Evolutionary conservation across 257 asterid species (phyloP), one percentile per base, ranked within the genome.

Genomic region (Fraxinus anomala): DNA sequence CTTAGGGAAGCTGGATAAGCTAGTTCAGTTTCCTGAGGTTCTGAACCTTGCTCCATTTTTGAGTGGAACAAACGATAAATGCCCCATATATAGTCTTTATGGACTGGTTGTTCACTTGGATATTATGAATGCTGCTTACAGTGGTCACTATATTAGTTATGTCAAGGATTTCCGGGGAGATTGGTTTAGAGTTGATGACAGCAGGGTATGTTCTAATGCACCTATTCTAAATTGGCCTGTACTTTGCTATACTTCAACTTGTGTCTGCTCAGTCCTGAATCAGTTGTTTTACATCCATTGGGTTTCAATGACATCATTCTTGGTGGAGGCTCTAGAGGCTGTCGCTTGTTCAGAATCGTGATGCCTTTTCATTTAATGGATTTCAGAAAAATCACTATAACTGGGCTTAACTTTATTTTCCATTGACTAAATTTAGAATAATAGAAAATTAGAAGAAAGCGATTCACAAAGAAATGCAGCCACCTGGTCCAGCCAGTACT

Each of bases 71-170:
- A 74, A 73, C 3, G 89, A 80, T 81, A 84, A 81, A 74, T 59
- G 76, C 73, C 86, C 86, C 1, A 37, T 68, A 0, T 88, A 86
- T 73, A 66, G 82, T 77, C 89, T 88, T 11, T 88, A 86, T 73
- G 91, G 82, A 10, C 83, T 86, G 77, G 86, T 84, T 49, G 91
- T 88, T 76, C 91, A 88, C 85, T 82, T 80, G 87, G 82, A 76
- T 80, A 65, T 26, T 79, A 82, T 59, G 81, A 86, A 82, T 77
- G 86, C 84, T 67, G 76, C 91, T 56, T 78, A 84, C 82, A 80
- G 82, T 73, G 91, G 91, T 68, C 91, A 88, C 82, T 88, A 88
- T 77, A 77, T 88, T 36, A 82, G 91, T 54, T 88, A 86, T 76
- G 86, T 88, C 68, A 88, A 84, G 78, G 85, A 82, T 88, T 80